Evolutionary conservation across 495 filamentous ascomycete genomes (phyloP), one percentile per base, ranked within the genome.

Genomic region (Lasiosphaeria hispida): DNA sequence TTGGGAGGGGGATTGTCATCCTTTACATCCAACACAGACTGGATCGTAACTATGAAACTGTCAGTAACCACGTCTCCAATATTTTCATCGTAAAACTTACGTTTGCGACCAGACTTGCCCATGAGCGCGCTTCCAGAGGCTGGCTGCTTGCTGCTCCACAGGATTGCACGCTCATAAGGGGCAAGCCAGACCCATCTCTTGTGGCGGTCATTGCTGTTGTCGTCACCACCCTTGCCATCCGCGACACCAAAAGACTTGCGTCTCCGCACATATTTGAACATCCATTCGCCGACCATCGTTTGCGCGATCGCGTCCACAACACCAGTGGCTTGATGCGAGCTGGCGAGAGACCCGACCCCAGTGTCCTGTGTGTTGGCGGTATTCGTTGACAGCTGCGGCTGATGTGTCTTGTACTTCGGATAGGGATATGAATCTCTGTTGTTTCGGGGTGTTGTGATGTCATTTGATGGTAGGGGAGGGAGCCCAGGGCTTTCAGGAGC

Each of bases 211-310:
- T 78, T 83, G 61, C 85, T 85, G 59, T 72, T 84, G 54, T 83
- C 83, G 50, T 81, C 79, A 48, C 75, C 73, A 34, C 72, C 75
- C 55, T 74, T 73, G 35, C 78, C 75, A 53, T 97, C 92, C 4
- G 83, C 74, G 42, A 95, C 85, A 37, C 89, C 88, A 72, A 98
- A 97, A 1, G 94, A 94, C 72, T 90, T 96, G 60, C 94, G 83
- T 69, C 91, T 84, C 40, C 94, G 84, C 40, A 97, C 89, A 68
- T 97, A 97, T 67, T 98, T 98, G 82, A 87, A 97, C 94, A 98
- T 97, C 94, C 94, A 98, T 66, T 97, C 94, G 35, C 94, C 94
- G 44, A 97, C 91, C 94, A 97, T 98, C 5, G 94, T 96, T 63
- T 96, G 90, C 3, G 94, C 92, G 72, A 98, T 97, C 11, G 94